A percentile compares a stretch with the other conserved stretches of the same genome.
phyloP scores from a whole-genome alignment of 805 yeast species.

The Yarrowia bubula region DNA sequence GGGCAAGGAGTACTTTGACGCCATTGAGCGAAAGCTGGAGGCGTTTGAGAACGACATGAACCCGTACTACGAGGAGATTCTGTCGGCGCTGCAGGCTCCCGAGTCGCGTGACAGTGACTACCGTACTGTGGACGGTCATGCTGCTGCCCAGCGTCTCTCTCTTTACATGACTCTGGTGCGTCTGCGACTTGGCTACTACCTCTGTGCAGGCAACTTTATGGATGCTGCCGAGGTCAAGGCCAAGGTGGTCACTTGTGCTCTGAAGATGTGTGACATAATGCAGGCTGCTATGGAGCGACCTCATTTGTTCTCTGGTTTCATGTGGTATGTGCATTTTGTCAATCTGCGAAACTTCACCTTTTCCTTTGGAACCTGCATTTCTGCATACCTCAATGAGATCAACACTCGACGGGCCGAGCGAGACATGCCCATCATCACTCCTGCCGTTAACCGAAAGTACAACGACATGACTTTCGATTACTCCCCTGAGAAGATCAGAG shows the following conservation, averaged over 20 bases:
- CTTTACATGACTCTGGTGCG: conserved; percentile 21
- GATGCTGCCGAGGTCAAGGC: conserved; percentile 20
- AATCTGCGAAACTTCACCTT: conserved; percentile 23
- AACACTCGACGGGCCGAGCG: conserved; percentile 18
- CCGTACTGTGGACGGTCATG: conserved; percentile 24
- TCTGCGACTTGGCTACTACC: conserved; percentile 16
- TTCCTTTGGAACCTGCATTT: conserved; percentile 17
- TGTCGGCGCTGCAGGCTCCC: conserved; percentile 19
- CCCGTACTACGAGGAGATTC: conserved; percentile 19
- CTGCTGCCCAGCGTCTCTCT: conserved; percentile 22
- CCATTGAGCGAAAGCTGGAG: conserved; percentile 18
- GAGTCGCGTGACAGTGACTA: conserved; percentile 13
- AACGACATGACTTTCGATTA: conserved; percentile 24
- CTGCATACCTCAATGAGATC: conserved; percentile 20
- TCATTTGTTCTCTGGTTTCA: conserved; percentile 24
- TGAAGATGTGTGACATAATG: conserved; percentile 18
- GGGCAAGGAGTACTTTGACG: conserved; percentile 21
- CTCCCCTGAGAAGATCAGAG: conserved; percentile 22
- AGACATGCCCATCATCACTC: conserved; percentile 8
- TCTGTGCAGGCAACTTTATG: conserved; percentile 26
- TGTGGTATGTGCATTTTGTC: conserved; percentile 25
- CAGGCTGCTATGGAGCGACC: conserved; percentile 26
- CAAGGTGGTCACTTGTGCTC: conserved; percentile 23
- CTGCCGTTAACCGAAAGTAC: neutral
- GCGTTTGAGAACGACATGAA: conserved; percentile 23